A percentile compares a stretch with the other conserved stretches of the same genome.
Evolutionary conservation across 257 asterid genomes (phyloP).

Genomic region (Nicotiana knightiana): DNA sequence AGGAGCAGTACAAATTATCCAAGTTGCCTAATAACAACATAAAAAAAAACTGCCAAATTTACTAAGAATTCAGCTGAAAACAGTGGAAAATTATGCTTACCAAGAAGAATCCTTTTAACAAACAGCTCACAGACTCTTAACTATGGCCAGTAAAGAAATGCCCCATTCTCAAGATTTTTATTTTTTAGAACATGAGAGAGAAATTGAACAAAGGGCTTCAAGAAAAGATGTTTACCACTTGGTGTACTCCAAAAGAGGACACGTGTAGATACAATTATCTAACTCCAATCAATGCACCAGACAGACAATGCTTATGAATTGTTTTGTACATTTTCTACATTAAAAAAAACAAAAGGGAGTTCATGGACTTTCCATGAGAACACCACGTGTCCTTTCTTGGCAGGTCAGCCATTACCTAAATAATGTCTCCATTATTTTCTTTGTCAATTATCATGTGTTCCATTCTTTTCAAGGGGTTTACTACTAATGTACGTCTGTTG

Average conservation of each 20-base stretch:
- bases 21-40: constrained; percentile 10
- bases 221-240: constrained; percentile 35
- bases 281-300: constrained; percentile 65
- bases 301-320: constrained; percentile 18
- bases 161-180: constrained; percentile 17
- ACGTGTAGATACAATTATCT: constrained; percentile 82
- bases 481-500: constrained; percentile 2
- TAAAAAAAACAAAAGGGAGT: neutral
- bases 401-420: constrained; percentile 13
- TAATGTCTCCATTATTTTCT: neutral
- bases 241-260: constrained; percentile 38
- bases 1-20: constrained; percentile 15
- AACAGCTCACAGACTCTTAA: constrained; percentile 20
- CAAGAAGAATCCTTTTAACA: constrained; percentile 20
- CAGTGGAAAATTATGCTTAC: constrained; percentile 30
- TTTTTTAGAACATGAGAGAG: constrained; percentile 20
- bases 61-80: constrained; percentile 9
- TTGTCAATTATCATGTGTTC: constrained; percentile 21
- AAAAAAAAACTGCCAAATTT: constrained; percentile 4
- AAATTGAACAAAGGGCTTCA: neutral
- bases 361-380: constrained; percentile 43
- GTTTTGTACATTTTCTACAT: constrained; percentile 1
- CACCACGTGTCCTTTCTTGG: constrained; percentile 54
- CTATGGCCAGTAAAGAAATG: constrained; percentile 7
- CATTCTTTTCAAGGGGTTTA: neutral